Base-by-base conservation (phyloP, 2,329 filamentous ascomycete species). In the Cryphonectria radicalis region DNA sequence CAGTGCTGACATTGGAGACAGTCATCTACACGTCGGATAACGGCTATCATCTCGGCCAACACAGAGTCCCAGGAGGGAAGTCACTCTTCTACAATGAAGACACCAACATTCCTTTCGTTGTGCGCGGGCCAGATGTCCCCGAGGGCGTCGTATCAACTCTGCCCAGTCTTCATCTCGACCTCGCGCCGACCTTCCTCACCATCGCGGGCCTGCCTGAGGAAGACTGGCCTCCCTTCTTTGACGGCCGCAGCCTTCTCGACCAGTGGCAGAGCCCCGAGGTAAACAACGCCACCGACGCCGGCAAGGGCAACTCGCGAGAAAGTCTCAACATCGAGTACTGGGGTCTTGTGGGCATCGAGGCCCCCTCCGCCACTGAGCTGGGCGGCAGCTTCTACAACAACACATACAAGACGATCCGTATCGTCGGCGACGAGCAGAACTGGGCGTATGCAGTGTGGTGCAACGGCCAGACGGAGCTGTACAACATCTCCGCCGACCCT, bases 351-450 rank as follows among this genome's bases (percentile, higher is more conserved):
- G 72, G 70, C 22, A 74, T 76, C 63, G 77, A 78, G 69, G 74
- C 73, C 2, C 74, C 75, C 10, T 62, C 68, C 11, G 82, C 81
- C 0, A 71, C 77, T 0, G 76, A 77, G 5, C 83, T 85, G 72
- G 83, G 83, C 5, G 77, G 68, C 50, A 63, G 50, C 4, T 70
- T 66, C 55, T 57, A 65, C 35, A 74, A 76, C 32, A 79, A 77
- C 68, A 76, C 70, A 42, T 78, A 79, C 74, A 78, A 79, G 68
- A 76, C 78, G 1, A 55, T 79, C 35, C 74, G 78, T 1, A 73
- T 78, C 46, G 74, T 79, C 1, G 74, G 75, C 32, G 74, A 74
- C 10, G 69, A 75, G 40, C 68, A 72, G 22, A 72, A 72, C 6
- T 79, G 73, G 69, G 67, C 78, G 66, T 80, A 74, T 67, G 70